Evolutionary conservation across 2,329 filamentous ascomycete species (phyloP).

Genomic region (Botrytis pseudocinerea): DNA sequence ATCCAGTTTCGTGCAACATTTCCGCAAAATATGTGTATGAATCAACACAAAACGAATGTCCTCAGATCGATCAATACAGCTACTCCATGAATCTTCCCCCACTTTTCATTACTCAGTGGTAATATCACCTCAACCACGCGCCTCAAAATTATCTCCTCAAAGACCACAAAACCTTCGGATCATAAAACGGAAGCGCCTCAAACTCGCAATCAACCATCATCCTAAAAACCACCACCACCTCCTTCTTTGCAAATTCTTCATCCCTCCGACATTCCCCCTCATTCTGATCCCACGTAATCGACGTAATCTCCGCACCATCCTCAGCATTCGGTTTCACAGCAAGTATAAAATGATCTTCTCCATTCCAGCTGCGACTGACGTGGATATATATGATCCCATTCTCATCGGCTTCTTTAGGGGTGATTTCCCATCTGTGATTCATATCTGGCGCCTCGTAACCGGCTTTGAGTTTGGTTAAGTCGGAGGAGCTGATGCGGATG

Average conservation of each 20-base stretch:
- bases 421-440: background rate
- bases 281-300: background rate
- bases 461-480: background rate
- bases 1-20: background rate
- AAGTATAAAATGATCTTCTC: background rate
- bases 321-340: background rate
- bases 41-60: accelerated
- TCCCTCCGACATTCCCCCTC: background rate
- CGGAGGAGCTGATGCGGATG: background rate
- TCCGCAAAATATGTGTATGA: accelerated
- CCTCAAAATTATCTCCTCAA: background rate
- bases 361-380: background rate
- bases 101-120: background rate
- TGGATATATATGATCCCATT: background rate
- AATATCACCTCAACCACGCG: background rate
- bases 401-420: background rate
- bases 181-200: background rate
- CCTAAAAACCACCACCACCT: background rate
- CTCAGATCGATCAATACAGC: background rate
- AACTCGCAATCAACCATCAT: background rate
- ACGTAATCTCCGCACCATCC: background rate
- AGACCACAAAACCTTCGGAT: background rate
- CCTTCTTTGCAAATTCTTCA: background rate
- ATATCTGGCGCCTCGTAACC: background rate
- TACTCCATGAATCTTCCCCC: background rate